phyloP scores from a whole-genome alignment of 1,139 yeast genomes.

The Taphrina flavorubra region DNA sequence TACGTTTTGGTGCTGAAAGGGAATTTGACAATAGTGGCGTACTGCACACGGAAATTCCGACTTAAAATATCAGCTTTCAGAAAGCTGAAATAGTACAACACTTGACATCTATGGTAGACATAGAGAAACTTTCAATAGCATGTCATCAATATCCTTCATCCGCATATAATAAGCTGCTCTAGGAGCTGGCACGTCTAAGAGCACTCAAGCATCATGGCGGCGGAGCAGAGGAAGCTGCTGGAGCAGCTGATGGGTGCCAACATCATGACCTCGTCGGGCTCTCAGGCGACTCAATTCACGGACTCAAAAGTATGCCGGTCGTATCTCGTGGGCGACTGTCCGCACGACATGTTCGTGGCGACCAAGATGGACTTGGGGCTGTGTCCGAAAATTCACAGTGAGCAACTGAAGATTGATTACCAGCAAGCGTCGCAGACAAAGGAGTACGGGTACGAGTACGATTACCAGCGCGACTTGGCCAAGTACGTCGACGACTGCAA shows the following conservation, averaged over 20 bases:
- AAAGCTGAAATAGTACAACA: too few relatives aligned
- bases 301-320: conserved; percentile 78
- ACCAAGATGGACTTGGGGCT: conserved; percentile 84
- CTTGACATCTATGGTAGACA: too few relatives aligned
- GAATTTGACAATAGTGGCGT: too few relatives aligned
- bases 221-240: conserved; percentile 76
- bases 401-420: conserved; percentile 76
- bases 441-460: conserved; percentile 63
- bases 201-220: conserved; percentile 53
- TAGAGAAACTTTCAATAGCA: too few relatives aligned
- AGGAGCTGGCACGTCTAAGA: too few relatives aligned
- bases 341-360: conserved; percentile 79
- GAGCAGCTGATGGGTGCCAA: conserved; percentile 81
- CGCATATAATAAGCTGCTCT: too few relatives aligned
- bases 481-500: conserved; percentile 70
- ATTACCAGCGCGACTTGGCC: conserved; percentile 61
- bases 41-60: too few relatives aligned
- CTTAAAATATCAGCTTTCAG: too few relatives aligned
- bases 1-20: too few relatives aligned
- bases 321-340: conserved; percentile 85
- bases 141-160: background rate
- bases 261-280: conserved; percentile 54
- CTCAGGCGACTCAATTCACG: conserved; percentile 55
- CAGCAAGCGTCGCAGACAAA: conserved; percentile 62
- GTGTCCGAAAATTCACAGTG: conserved; percentile 78